Base-by-base conservation (phyloP, 495 filamentous ascomycete species). In the Acidiella bohemica region DNA sequence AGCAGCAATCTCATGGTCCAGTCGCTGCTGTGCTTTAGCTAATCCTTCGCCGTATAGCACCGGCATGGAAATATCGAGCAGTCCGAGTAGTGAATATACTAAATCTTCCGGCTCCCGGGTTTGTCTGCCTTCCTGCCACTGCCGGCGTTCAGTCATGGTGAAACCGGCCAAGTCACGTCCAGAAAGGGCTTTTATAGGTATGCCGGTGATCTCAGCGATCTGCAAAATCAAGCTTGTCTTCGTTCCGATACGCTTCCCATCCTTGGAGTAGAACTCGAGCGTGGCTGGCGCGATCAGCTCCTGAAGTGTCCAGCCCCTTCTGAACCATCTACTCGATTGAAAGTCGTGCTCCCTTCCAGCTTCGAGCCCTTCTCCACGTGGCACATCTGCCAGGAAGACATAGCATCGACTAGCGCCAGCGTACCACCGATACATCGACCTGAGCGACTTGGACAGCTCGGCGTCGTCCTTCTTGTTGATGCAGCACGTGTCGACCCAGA, bases 401-500 rank as follows among this genome's bases (percentile, higher is more conserved):
- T 40, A 50, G 44, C 47, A 50, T 9, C 16, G 19, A 3, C 6
- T 22, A 11, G 46, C 39, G 9, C 13, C 12, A 5, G 7, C 6
- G 27, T 49, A 49, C 46, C 47, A 47, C 13, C 42, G 19, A 14
- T 23, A 47, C 44, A 47, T 46, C 20, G 42, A 46, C 14, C 29
- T 40, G 35, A 50, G 42, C 11, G 47, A 31, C 24, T 47, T 45
- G 14, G 43, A 50, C 5, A 50, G 44, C 30, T 50, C 44, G 14
- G 30, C 23, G 16, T 34, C 32, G 13, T 32, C 35, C 8, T 18
- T 31, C 36, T 47, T 47, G 28, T 50, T 27, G 25, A 27, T 50
- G 44, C 47, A 50, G 25, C 44, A 50, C 5, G 47, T 47, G 26
- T 50, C 47, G 8, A 50, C 36, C 47, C 47, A 50, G 22, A 84